Base-by-base conservation (phyloP, 805 yeast species). In the Candida peoriensis region DNA sequence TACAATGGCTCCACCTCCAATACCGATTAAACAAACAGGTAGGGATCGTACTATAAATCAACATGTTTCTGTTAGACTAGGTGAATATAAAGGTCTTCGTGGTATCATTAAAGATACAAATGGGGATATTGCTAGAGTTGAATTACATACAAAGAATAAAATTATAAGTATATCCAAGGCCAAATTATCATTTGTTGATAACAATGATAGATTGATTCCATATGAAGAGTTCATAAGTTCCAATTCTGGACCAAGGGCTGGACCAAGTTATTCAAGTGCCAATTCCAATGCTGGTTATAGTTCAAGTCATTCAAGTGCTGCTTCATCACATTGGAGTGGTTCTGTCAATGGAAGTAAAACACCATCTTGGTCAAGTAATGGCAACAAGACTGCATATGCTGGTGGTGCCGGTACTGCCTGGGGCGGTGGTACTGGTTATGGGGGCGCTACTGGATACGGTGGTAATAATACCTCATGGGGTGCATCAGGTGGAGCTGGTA, bases 71-170 rank as follows among this genome's bases (percentile, higher is more conserved):
- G 83, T 93, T 32, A 79, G 83, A 52, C 87, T 96, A n/a, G 93
- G 95, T 20, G 78, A 76, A 31, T 87, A 90, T 59, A 93, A 93
- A 63, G 97, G 98, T 30, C 77, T 87, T 47, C 79, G 81, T 64
- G 98, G 98, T 57, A 83, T 86, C 45, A 86, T 93, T 28, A 82
- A 84, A 47, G 97, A 93, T 55, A 87, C 96, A 8, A 93, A 87
- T 50, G 98, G 94, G 43, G 82, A 82, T 11, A 75, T 73, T 47
- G 97, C 97, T 2, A 75, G 97, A 41, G 85, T 93, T 28, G 98
- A 93, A 63, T 71, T 93, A 44, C 97, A 93, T 59, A 85, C 96
- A 19, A 89, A 89, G 47, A 80, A 81, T 54, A 93, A 90, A 58
- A 84, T 83, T 40, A 78, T 89, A 42, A 85, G 90, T 39, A 84